phyloP scores from a whole-genome alignment of 2,329 filamentous ascomycete genomes.

The Pleurostoma richardsiae region DNA sequence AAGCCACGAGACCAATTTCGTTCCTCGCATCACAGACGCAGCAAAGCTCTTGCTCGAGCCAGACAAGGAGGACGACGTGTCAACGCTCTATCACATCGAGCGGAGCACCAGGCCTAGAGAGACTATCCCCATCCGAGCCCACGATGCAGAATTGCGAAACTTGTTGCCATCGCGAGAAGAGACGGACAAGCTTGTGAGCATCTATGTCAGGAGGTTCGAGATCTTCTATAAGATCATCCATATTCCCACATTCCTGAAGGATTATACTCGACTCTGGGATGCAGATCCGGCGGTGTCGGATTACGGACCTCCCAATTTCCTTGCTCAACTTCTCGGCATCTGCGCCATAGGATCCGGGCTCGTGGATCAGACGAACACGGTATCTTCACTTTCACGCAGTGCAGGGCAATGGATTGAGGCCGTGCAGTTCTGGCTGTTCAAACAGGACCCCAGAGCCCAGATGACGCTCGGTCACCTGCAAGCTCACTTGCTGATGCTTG shows the following conservation, averaged over 20 bases:
- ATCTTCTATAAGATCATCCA: slow-evolving; percentile 14
- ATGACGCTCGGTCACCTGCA: slow-evolving; percentile 5
- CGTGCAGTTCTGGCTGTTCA: slow-evolving; percentile 6
- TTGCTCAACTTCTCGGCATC: slow-evolving; percentile 5
- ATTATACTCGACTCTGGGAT: slow-evolving; percentile 13
- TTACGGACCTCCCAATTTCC: slow-evolving; percentile 1
- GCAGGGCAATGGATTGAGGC: slow-evolving; percentile 4
- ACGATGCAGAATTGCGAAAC: slow-evolving; percentile 4
- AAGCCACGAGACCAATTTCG: slow-evolving; percentile 6
- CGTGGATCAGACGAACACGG: not conserved
- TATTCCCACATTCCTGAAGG: slow-evolving; percentile 12
- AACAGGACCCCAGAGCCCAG: slow-evolving; percentile 5
- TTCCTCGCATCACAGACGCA: slow-evolving; percentile 6
- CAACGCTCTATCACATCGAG: slow-evolving; percentile 9
- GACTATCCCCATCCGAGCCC: not conserved
- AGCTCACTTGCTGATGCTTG: slow-evolving; percentile 5
- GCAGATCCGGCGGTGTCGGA: slow-evolving; percentile 20
- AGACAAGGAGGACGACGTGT: slow-evolving; percentile 2
- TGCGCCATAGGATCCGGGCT: slow-evolving; percentile 5
- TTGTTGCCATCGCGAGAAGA: slow-evolving; percentile 12
- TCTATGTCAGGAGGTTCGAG: slow-evolving; percentile 11
- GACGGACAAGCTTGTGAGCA: slow-evolving; percentile 10
- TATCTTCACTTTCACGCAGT: not conserved
- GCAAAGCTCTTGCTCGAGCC: slow-evolving; percentile 4
- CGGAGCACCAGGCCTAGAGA: slow-evolving; percentile 5